Conservation (phyloP, 345 rosid species). For the Eucalyptus polyanthemos region DNA sequence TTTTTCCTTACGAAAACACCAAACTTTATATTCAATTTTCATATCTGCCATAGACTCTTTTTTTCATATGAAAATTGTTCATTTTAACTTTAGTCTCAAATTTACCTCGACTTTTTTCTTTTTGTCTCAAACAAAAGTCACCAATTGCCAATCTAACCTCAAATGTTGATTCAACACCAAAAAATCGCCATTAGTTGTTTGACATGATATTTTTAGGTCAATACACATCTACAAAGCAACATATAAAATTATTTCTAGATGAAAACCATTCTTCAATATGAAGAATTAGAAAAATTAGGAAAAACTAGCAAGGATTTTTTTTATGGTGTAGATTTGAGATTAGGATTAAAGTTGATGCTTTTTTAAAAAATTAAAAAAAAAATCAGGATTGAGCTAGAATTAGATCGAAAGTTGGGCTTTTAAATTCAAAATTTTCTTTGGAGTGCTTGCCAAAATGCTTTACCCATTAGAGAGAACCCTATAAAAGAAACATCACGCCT, state of each 20-base stretch:
- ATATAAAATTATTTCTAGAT: background rate
- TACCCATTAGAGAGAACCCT: too few species aligned
- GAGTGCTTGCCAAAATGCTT: too few species aligned
- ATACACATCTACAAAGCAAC: rapidly evolving
- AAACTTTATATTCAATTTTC: background rate
- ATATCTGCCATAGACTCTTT: rapidly evolving
- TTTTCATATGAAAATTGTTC: rapidly evolving
- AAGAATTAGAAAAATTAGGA: background rate
- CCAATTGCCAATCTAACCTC: background rate
- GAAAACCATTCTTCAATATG: background rate
- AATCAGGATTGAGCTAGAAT: background rate
- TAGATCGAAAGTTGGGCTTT: background rate
- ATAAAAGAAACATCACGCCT: too few species aligned
- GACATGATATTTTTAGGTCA: background rate
- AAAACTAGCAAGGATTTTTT: rapidly evolving
- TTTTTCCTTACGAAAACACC: background rate
- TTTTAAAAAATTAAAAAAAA: too few species aligned
- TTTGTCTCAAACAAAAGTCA: background rate
- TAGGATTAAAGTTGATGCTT: background rate
- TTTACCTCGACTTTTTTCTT: too few species aligned
- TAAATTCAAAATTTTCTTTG: too few species aligned
- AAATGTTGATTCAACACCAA: background rate
- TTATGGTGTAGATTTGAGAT: background rate
- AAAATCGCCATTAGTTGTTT: background rate
- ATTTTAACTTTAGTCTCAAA: background rate